phyloP scores from a whole-genome alignment of 345 rosid species.

The Citrus reticulata region DNA sequence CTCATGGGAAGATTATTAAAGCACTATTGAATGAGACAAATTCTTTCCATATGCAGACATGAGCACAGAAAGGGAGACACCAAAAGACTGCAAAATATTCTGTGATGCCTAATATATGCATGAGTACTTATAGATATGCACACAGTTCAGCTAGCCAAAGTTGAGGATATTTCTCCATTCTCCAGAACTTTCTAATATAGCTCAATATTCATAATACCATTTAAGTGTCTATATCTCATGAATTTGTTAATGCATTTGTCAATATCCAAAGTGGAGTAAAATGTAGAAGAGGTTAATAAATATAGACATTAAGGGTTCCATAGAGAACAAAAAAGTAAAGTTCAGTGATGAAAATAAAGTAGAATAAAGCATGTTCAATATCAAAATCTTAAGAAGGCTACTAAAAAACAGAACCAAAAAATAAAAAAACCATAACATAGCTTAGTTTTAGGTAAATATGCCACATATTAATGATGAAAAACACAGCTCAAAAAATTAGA shows the following conservation, averaged over 20 bases:
- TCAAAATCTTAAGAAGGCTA: background rate
- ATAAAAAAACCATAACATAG: background rate
- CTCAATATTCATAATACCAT: background rate
- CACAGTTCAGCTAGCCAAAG: background rate
- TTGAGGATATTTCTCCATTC: background rate
- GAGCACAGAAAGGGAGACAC: background rate
- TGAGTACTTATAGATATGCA: too few species aligned
- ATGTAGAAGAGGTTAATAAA: background rate
- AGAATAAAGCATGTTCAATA: background rate
- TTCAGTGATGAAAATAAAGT: background rate
- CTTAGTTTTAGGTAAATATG: background rate
- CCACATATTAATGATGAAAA: background rate
- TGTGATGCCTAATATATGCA: background rate
- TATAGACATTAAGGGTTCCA: background rate
- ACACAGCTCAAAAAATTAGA: background rate
- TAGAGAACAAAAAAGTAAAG: background rate
- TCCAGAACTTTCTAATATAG: background rate
- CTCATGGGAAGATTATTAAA: background rate
- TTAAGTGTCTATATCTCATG: background rate
- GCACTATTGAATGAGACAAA: background rate
- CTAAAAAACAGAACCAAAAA: background rate
- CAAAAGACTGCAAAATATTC: background rate
- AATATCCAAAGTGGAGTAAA: background rate
- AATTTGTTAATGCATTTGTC: background rate
- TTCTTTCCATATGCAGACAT: background rate